phyloP scores from a whole-genome alignment of 257 asterid species.

The Lycium ferocissimum region DNA sequence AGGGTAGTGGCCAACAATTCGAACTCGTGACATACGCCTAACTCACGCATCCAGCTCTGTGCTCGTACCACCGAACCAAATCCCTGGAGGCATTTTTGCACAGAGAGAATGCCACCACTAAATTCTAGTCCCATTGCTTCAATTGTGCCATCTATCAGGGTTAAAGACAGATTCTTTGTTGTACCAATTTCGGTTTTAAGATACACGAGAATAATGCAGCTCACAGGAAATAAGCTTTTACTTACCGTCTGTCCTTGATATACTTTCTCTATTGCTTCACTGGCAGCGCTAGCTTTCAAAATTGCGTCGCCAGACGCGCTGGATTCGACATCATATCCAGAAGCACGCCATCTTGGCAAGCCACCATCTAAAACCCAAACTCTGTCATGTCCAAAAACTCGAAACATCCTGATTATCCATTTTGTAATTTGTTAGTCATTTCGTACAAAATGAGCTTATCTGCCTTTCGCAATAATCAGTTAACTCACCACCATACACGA shows the following conservation, averaged over 20 bases:
- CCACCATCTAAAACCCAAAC: constrained; percentile 98
- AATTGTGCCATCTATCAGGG: background rate
- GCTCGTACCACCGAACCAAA: background rate
- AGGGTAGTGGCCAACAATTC: background rate
- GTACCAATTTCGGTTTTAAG: background rate
- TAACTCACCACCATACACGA: constrained; percentile 98
- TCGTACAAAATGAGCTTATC: constrained; percentile 8
- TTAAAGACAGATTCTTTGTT: background rate
- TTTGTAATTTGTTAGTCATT: constrained; percentile 31
- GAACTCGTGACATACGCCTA: background rate
- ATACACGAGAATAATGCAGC: background rate
- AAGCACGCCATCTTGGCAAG: constrained; percentile 92
- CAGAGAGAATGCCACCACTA: background rate
- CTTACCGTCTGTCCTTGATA: constrained; percentile 72
- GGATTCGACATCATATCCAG: constrained; percentile 87
- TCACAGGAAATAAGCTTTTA: background rate
- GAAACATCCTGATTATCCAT: constrained; percentile 83
- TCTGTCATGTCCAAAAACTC: constrained; percentile 92
- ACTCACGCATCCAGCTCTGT: background rate
- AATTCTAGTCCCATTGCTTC: background rate
- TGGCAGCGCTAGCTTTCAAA: constrained; percentile 98
- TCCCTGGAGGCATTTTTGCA: background rate
- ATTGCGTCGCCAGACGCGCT: constrained; percentile 96
- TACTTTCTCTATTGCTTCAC: constrained; percentile 93
- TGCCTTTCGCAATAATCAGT: background rate